Evolutionary conservation across 148 eudicot genomes (phyloP), one percentile per base, ranked within the genome.

Genomic region (Vaccinium darrowii): DNA sequence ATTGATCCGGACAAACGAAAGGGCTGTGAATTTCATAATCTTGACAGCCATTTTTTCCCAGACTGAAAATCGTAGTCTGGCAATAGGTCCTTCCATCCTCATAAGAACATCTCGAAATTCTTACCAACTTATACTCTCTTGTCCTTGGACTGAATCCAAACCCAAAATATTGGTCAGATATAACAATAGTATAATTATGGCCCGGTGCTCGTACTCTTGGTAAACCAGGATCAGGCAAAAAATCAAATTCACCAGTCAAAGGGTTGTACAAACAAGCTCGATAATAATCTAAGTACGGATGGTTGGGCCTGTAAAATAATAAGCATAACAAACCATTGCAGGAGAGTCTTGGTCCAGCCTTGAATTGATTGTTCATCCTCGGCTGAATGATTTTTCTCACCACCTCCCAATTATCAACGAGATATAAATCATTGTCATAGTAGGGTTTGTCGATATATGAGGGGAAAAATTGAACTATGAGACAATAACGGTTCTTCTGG

Each of bases 231-330:
- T 63, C 71, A 63, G n/a, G 30, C 8, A 63, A 63, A 63, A 63
- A 63, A 3, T n/a, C 10, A 10, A 1, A 4, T 8, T 63, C 71
- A n/a, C 71, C 71, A 9, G 71, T 63, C n/a, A 63, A 63, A 4
- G 71, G 71, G 71, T 63, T 63, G 71, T 8, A n/a, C 71, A 63
- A 63, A 63, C 30, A 63, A 63, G 71, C 71, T 63, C 30, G 71
- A 63, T 63, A 63, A 21, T 63, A 23, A 63, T 19, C 12, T n/a
- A 63, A 23, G 23, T 12, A 19, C 12, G 71, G 15, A 15, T 4
- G 1, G 9, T 8, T 51, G 9, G 1, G 71, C 30, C 23, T 63
- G 30, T 63, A 63, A 63, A 8, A 63, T 63, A 63, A 23, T 63
- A 63, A 3, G 23, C 71, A 63, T 63, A 63, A 4, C 71, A 63